Percentiles rank a stretch among this genome's conserved stretches.
Conservation (phyloP, 495 filamentous ascomycete species). For the Penicillium goetzii region DNA sequence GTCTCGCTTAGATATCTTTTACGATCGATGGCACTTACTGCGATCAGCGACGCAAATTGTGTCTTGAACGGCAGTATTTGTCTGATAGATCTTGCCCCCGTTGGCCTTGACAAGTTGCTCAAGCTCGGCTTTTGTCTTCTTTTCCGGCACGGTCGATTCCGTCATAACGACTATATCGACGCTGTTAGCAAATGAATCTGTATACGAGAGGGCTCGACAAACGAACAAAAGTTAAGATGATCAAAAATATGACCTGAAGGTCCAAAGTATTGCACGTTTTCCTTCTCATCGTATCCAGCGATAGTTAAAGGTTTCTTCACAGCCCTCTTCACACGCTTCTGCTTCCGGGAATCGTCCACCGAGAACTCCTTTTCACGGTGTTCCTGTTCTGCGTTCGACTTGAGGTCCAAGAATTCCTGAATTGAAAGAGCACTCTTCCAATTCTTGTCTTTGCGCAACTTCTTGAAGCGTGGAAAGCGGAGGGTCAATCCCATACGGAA, state of each 20-base stretch:
- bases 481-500: slow-evolving; percentile 81
- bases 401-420: slow-evolving; percentile 74
- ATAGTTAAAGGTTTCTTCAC: slow-evolving; percentile 72
- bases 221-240: slow-evolving; percentile 75
- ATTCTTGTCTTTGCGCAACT: slow-evolving; percentile 74
- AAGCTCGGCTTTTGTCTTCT: slow-evolving; percentile 78
- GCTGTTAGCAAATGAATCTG: slow-evolving; percentile 20
- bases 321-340: slow-evolving; percentile 60
- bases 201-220: slow-evolving; percentile 3
- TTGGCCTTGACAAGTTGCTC: slow-evolving; percentile 85
- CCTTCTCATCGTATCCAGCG: slow-evolving; percentile 64
- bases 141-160: slow-evolving; percentile 58
- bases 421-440: slow-evolving; percentile 82
- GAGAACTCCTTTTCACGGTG: slow-evolving; percentile 78
- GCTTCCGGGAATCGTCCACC: slow-evolving; percentile 71
- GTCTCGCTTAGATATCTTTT: neutral
- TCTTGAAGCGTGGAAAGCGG: slow-evolving; percentile 91
- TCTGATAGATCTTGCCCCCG: slow-evolving; percentile 82
- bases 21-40: slow-evolving; percentile 40
- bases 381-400: slow-evolving; percentile 71
- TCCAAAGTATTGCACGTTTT: slow-evolving; percentile 55
- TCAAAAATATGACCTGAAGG: slow-evolving; percentile 67
- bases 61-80: slow-evolving; percentile 58
- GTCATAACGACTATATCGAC: slow-evolving; percentile 59
- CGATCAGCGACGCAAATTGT: slow-evolving; percentile 81